Evolutionary conservation across 495 filamentous ascomycete species (phyloP).

Genomic region (Trichoderma erinaceum): DNA sequence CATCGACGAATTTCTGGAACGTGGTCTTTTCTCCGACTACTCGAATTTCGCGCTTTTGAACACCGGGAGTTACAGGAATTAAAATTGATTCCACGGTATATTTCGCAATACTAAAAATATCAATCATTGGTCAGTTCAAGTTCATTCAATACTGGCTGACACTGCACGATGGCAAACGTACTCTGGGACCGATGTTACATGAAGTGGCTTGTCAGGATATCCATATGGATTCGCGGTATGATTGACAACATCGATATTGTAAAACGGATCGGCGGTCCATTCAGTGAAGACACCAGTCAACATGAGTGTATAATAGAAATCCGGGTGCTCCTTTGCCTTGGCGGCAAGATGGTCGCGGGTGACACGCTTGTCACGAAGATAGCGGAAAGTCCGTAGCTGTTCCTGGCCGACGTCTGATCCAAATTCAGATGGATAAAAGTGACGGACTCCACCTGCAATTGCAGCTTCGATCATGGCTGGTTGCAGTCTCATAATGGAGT

Average conservation of each 20-base stretch:
- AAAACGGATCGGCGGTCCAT: not conserved
- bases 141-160: not conserved
- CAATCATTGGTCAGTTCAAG: not conserved
- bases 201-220: not conserved
- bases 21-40: not conserved
- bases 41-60: not conserved
- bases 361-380: conserved; percentile 1
- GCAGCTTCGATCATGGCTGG: not conserved
- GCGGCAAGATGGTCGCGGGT: not conserved
- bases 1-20: not conserved
- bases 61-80: not conserved
- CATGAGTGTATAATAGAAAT: not conserved
- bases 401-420: conserved; percentile 2
- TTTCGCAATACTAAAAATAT: not conserved
- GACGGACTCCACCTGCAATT: not conserved
- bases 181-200: not conserved
- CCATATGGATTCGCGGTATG: not conserved
- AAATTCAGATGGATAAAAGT: not conserved
- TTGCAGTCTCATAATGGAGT: conserved; percentile 5
- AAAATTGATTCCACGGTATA: not conserved
- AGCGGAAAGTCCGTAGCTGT: not conserved
- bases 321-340: conserved; percentile 3
- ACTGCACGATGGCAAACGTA: not conserved
- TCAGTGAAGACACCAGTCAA: conserved; percentile 3
- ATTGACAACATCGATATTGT: not conserved